Evolutionary conservation across 139 green algal genomes (phyloP), one percentile per base, ranked within the genome.

Genomic region (Eudorina sp.): DNA sequence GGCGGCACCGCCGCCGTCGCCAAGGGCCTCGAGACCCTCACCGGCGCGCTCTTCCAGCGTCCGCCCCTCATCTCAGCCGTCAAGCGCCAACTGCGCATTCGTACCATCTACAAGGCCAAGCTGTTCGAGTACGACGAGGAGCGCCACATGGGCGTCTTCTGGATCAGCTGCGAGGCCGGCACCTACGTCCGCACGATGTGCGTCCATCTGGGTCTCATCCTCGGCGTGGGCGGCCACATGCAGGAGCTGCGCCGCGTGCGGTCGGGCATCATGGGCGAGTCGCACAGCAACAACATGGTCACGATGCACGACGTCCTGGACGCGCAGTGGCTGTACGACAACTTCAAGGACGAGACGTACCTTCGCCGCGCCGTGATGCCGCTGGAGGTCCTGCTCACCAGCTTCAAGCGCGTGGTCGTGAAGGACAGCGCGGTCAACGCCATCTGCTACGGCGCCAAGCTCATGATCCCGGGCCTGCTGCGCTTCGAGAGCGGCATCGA

Each of bases 251-350:
- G 98, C 8, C 95, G 98, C n/a, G 96, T 99, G 62, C 94, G 98
- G 8, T 97, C 93, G 0, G 98, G 98, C 74, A 99, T 99, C 85
- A 93, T 99, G 92, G 97, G 96, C n/a, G 98, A 99, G 92, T 68
- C 79, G n/a, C 45, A 0, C 2, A 69, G 60, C 43, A 94, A 99
- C 85, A 99, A 99, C 94, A 97, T 99, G 96, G 96, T 98, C 23
- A 99, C 97, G n/a, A 99, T 99, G 98, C 98, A 99, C 88, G 98
- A 99, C 93, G 83, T 99, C 53, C 93, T 99, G 53, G 98, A 99
- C 89, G 98, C 98, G 31, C 95, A 98, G 92, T 99, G 95, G 96
- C 31, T 94, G 55, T 96, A 96, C 83, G 97, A 99, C 94, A 99
- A 98, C 89, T 94, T 95, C 86, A 95, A 97, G 70, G 96, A 99